Evolutionary conservation across 2,329 filamentous ascomycete species (phyloP), one percentile per base, ranked within the genome.

Genomic region (Sphaerostilbella broomeana): DNA sequence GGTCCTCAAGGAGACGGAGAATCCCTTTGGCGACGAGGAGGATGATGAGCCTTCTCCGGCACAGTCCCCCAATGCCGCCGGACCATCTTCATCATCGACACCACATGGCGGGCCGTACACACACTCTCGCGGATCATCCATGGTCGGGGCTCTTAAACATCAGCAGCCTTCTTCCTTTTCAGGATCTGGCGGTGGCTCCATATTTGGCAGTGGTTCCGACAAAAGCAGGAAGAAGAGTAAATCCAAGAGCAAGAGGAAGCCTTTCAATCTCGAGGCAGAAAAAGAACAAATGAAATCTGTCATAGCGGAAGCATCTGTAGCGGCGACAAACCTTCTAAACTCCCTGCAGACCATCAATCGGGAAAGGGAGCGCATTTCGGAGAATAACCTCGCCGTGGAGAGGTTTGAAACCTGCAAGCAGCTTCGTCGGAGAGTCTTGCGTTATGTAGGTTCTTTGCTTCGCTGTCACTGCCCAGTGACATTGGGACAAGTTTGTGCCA

Each of bases 321-420:
- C 88, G 4, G 82, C 87, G n/a, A 95, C 86, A 0, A 95, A 94
- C 57, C 70, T 98, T 26, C 73, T 82, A 56, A 97, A 98, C 55
- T 78, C 82, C 1, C 70, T 98, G 25, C 88, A 92, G 59, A 79
- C 84, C 38, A 89, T 95, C 64, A 95, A 97, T 58, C 81, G 92
- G 44, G 92, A 97, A 59, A 75, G 69, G 34, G 81, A 94, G 60
- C 82, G 85, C 4, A 88, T 97, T 21, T 95, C 88, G 5, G 84
- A 94, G 25, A 94, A 97, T 49, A 60, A 73, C 6, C 72, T 79
- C 43, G 86, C 87, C 1, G 73, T 86, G 43, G 71, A 80, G 48
- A 77, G 81, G 3, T 95, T 97, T 49, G 87, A 95, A 51, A 73
- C 68, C 2, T 97, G 90, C 70, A 97, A 95, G 61, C 72, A 78